A percentile compares a stretch with the other conserved stretches of the same genome.
These are phyloP conservation scores for Pistacia integerrima DNA, from an alignment of 345 rosid genomes.

Conservation along the genomic window DNA sequence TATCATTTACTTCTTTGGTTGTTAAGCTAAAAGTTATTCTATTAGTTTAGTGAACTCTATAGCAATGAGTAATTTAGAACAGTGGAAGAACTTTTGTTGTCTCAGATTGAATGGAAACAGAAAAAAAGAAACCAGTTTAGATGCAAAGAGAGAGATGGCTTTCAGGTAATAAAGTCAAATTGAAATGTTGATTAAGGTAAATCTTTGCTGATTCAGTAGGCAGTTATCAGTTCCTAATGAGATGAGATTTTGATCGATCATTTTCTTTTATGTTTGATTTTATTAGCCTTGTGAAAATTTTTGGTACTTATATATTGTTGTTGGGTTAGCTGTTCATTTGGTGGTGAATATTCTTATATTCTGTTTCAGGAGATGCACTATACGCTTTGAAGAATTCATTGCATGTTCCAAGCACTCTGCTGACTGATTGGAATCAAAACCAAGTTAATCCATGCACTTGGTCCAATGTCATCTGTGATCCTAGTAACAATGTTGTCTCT, in stretches of 20 bases:
- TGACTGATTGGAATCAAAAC: slow-evolving; percentile 77
- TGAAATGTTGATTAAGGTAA: background rate
- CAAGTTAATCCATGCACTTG: slow-evolving; percentile 95
- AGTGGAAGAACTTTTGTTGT: background rate
- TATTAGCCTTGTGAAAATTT: background rate
- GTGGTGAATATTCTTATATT: slow-evolving; percentile 22
- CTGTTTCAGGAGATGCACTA: slow-evolving; percentile 74
- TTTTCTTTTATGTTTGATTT: background rate
- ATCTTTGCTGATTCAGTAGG: background rate
- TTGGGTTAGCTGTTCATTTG: slow-evolving; percentile 19
- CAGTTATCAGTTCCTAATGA: background rate
- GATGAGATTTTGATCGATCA: slow-evolving; percentile 6
- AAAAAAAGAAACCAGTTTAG: background rate
- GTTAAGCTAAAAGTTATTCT: background rate
- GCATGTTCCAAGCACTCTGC: slow-evolving; percentile 48
- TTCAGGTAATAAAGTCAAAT: background rate
- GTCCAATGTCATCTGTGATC: slow-evolving; percentile 75
- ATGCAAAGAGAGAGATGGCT: background rate
- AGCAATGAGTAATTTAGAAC: background rate
- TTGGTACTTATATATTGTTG: slow-evolving; percentile 7
- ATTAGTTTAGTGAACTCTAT: background rate
- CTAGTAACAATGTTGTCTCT: slow-evolving; percentile 53
- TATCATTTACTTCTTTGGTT: background rate
- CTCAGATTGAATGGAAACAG: background rate
- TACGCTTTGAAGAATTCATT: slow-evolving; percentile 54